Percentiles rank a stretch among this genome's conserved stretches.
These are phyloP conservation scores for Populus deltoides DNA, from an alignment of 345 rosid species.

Conservation along the genomic window DNA sequence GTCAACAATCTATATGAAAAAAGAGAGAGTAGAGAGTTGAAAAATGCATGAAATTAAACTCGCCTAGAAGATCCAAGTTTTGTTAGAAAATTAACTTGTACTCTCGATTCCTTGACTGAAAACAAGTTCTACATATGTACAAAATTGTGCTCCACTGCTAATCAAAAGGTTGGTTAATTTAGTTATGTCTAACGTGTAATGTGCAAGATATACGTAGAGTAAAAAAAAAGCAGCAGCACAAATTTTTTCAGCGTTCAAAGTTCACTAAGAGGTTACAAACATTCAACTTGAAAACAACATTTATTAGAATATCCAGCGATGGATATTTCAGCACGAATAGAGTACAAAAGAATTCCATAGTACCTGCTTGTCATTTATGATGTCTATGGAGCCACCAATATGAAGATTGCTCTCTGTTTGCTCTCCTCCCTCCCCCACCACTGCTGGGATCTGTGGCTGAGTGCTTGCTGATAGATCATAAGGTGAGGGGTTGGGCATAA, in stretches of 20 bases:
- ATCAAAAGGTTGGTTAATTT: neutral
- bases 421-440: slow-evolving; percentile 55
- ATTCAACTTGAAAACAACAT: slow-evolving; percentile 3
- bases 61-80: neutral
- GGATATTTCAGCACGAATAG: neutral
- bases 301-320: slow-evolving; percentile 6
- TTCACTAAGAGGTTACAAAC: slow-evolving; percentile 1
- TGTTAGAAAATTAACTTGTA: neutral
- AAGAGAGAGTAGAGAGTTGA: neutral
- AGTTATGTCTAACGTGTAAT: neutral
- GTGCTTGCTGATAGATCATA: slow-evolving; percentile 51
- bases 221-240: neutral
- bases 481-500: slow-evolving; percentile 57
- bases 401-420: slow-evolving; percentile 46
- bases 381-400: slow-evolving; percentile 47
- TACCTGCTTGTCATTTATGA: slow-evolving; percentile 74
- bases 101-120: neutral
- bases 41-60: neutral
- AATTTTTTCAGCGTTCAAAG: slow-evolving; percentile 1
- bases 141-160: neutral
- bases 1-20: slow-evolving; percentile 50
- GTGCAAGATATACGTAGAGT: neutral
- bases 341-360: neutral
- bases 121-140: neutral
- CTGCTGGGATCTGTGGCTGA: slow-evolving; percentile 50